Conservation (phyloP, 352 stramenopile genomes). For the Pythium dissotocum region DNA sequence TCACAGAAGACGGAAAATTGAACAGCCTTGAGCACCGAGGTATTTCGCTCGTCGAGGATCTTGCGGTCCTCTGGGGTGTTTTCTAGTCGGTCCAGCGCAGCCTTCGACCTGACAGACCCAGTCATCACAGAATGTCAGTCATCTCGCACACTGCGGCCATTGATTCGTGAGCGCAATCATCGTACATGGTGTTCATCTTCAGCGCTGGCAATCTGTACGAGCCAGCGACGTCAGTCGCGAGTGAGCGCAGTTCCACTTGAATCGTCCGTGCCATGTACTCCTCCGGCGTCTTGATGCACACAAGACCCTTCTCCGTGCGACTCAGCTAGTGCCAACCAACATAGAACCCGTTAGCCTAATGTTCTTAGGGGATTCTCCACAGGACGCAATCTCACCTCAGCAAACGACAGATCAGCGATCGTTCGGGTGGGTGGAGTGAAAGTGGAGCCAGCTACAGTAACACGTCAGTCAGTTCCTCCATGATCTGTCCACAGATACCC, state of each 20-base stretch:
- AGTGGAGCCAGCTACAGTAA: slow-evolving; percentile 61
- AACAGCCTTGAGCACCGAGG: slow-evolving; percentile 69
- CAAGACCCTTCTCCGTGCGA: slow-evolving; percentile 77
- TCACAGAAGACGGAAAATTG: slow-evolving; percentile 89
- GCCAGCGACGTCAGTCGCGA: slow-evolving; percentile 8
- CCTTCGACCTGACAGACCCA: slow-evolving; percentile 40
- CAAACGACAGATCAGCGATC: slow-evolving; percentile 78
- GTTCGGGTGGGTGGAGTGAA: slow-evolving; percentile 73
- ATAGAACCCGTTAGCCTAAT: slow-evolving; percentile 5
- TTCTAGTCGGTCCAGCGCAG: slow-evolving; percentile 53
- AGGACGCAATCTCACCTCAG: slow-evolving; percentile 49
- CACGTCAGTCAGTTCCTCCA: background rate
- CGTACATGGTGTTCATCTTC: slow-evolving; percentile 26
- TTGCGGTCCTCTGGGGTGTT: slow-evolving; percentile 68
- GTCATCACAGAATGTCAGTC: background rate
- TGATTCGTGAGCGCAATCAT: background rate
- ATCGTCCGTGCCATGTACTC: slow-evolving; percentile 78
- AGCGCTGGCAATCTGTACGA: slow-evolving; percentile 20
- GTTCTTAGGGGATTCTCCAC: background rate
- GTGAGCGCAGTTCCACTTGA: slow-evolving; percentile 44
- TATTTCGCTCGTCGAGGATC: slow-evolving; percentile 66
- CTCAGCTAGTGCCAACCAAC: slow-evolving; percentile 45
- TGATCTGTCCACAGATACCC: background rate
- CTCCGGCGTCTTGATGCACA: slow-evolving; percentile 75
- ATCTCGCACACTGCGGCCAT: background rate